Evolutionary conservation across 108 stramenopile genomes (phyloP), one percentile per base, ranked within the genome.

Genomic region (Nannochloropsis salina): DNA sequence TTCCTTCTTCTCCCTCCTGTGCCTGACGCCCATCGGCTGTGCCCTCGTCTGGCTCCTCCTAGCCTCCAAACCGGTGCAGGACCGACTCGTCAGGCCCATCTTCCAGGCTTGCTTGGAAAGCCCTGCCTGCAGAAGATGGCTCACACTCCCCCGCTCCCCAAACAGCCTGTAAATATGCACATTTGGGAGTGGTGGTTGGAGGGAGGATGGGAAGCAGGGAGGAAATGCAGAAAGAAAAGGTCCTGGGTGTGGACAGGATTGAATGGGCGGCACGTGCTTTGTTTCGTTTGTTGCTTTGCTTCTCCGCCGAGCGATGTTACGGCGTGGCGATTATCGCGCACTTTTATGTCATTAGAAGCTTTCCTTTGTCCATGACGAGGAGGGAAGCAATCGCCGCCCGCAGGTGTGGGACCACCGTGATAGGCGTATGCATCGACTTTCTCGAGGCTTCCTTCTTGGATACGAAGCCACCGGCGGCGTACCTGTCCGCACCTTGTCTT

Each of bases 1-100:
- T n/a, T 74, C 61, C 61, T 74, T 74, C 61, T n/a, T 74, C 61
- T 8, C n/a, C 61, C n/a, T 74, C 61, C 61, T 74, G 20, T 74
- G 61, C 61, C 61, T 74, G 20, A 74, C 61, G 20, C 61, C 61
- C 61, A 3, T 74, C 61, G 61, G 61, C 61, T 74, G 61, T 74
- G 61, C 61, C 61, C n/a, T 74, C 2, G 61, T 74, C 4, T 74
- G 61, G 61, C n/a, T 74, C 3, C 61, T 74, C 61, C 61, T 74
- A 4, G 61, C 61, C 61, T 74, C 61, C 2, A n/a, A 74, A 74
- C 6, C 61, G 15, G 61, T 8, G 4, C 61, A 74, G 6, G 15
- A 1, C 2, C 15, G n/a, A n/a, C 61, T 74, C 61, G 20, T 74
- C 20, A 15, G 61, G 3, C 61, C 61, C 61, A n/a, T 74, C 61